These are phyloP conservation scores for Berkeleyomyces rouxiae DNA, from an alignment of 2,329 filamentous ascomycete species.

Conservation along the genomic window DNA sequence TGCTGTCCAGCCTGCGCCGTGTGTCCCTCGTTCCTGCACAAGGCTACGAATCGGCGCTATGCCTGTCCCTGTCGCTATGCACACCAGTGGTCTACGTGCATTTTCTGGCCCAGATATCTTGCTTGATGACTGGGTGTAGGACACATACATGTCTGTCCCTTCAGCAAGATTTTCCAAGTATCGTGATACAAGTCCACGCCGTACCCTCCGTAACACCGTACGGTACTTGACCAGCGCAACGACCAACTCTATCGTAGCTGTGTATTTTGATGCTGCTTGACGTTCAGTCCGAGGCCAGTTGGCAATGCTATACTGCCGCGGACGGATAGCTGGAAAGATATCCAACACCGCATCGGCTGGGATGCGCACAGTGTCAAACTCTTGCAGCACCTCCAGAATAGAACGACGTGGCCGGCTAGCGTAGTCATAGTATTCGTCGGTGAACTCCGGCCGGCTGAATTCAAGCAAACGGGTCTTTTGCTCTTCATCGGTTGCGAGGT, in stretches of 20 bases:
- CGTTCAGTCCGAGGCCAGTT: conserved; percentile 32
- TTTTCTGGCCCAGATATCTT: conserved; percentile 37
- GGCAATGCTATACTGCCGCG: conserved; percentile 85
- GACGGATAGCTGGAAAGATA: conserved; percentile 66
- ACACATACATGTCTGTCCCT: conserved; percentile 19
- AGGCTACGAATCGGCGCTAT: conserved; percentile 71
- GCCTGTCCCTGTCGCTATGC: conserved; percentile 74
- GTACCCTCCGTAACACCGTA: conserved; percentile 67
- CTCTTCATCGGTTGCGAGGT: conserved; percentile 53
- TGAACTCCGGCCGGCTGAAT: conserved; percentile 60
- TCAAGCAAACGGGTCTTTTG: conserved; percentile 73
- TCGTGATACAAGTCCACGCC: conserved; percentile 77
- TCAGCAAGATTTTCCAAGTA: conserved; percentile 54
- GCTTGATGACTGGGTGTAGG: conserved; percentile 21
- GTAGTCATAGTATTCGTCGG: conserved; percentile 93
- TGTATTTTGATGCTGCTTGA: background rate
- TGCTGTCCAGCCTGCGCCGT: conserved; percentile 9
- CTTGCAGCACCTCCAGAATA: conserved; percentile 80
- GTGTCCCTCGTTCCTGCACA: conserved; percentile 53
- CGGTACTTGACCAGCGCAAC: conserved; percentile 83
- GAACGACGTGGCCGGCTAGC: conserved; percentile 77
- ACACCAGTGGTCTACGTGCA: conserved; percentile 42
- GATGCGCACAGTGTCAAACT: conserved; percentile 72
- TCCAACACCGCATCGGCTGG: conserved; percentile 57
- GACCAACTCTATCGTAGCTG: conserved; percentile 39